Conservation (phyloP, 495 filamentous ascomycete genomes). For the Bathelium albidoporum region DNA sequence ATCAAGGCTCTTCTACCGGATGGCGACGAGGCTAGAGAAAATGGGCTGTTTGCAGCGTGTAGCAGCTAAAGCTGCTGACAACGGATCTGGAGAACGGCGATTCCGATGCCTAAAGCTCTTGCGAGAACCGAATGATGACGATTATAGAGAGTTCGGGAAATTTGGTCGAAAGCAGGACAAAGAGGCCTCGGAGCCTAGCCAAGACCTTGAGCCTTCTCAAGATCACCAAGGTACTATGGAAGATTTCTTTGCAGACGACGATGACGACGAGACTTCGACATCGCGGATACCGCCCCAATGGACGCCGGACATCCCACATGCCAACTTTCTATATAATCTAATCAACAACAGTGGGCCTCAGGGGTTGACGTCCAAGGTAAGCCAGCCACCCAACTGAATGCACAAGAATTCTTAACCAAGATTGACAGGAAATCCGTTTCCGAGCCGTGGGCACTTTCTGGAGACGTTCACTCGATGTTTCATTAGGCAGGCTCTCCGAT, state of each 20-base stretch:
- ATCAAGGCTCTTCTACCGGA: conserved; percentile 57
- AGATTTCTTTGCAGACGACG: conserved; percentile 6
- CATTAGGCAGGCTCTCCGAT: conserved; percentile 46
- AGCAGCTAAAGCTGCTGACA: conserved; percentile 45
- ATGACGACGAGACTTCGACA: conserved; percentile 1
- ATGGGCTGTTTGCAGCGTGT: conserved; percentile 61
- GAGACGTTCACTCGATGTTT: conserved; percentile 47
- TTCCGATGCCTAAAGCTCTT: conserved; percentile 60
- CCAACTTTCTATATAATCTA: conserved; percentile 10
- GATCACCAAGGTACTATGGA: background rate
- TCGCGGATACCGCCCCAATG: conserved; percentile 7
- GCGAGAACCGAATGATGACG: conserved; percentile 57
- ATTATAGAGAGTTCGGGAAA: conserved; percentile 39
- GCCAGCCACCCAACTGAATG: conserved; percentile 33
- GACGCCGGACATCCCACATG: conserved; percentile 10
- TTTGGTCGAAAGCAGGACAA: conserved; percentile 4
- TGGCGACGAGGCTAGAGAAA: conserved; percentile 55
- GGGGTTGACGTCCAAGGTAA: conserved; percentile 38
- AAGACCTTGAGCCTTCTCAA: background rate
- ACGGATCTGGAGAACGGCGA: conserved; percentile 22
- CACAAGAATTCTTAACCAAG: conserved; percentile 37
- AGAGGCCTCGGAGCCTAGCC: background rate
- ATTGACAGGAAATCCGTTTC: conserved; percentile 40
- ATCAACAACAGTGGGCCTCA: conserved; percentile 23
- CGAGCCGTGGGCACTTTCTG: conserved; percentile 44